These are phyloP conservation scores for Oxytropis ochrocephala DNA, from an alignment of 306 rosid genomes.

Conservation along the genomic window DNA sequence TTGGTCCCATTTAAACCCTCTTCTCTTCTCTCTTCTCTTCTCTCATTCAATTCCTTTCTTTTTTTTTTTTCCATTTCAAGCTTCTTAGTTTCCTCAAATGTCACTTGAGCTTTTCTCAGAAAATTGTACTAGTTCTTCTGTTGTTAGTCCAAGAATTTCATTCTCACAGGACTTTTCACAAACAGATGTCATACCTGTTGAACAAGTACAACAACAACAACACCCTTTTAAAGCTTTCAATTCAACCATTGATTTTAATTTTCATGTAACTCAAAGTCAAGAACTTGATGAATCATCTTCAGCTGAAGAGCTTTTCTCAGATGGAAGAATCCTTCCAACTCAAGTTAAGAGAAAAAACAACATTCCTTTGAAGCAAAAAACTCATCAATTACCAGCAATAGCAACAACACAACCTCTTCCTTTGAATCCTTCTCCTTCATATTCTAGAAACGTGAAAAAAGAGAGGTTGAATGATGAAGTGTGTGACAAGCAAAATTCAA, in stretches of 20 bases:
- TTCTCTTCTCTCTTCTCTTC: not conserved
- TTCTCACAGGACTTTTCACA: conserved; percentile 72
- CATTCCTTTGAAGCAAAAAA: conserved; percentile 14
- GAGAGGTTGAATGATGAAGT: conserved; percentile 30
- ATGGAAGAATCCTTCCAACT: conserved; percentile 64
- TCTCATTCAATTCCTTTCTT: not conserved
- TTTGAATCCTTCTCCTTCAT: conserved; percentile 16
- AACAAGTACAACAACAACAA: no score
- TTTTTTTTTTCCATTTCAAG: not conserved
- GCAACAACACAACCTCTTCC: conserved; percentile 12
- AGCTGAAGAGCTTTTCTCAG: conserved; percentile 83
- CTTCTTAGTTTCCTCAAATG: conserved; percentile 29
- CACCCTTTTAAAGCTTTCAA: conserved; percentile 50
- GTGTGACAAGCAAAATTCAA: conserved; percentile 41
- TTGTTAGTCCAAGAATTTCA: conserved; percentile 73
- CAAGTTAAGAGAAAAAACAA: conserved; percentile 50
- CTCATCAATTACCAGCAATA: conserved; percentile 17
- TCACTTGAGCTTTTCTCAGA: conserved; percentile 54
- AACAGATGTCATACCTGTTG: conserved; percentile 53
- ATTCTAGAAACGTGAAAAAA: conserved; percentile 17
- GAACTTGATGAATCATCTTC: conserved; percentile 59
- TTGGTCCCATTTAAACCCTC: conserved; percentile 22
- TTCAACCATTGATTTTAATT: conserved; percentile 63
- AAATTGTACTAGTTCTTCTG: conserved; percentile 21
- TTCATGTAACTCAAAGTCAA: conserved; percentile 48